phyloP scores from a whole-genome alignment of 257 asterid species.

The Lantana camara region DNA sequence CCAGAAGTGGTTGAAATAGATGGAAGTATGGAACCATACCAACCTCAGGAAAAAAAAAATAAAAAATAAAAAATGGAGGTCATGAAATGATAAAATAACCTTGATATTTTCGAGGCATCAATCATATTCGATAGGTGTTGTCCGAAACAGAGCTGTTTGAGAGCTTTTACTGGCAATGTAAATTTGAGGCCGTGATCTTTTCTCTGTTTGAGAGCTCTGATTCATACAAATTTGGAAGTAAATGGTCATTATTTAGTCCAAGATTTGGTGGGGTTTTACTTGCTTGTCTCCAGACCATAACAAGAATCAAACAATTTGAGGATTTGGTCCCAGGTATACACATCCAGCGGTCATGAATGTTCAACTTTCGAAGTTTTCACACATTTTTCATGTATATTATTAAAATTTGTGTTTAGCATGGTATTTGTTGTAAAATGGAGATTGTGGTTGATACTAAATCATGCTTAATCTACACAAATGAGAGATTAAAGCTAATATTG shows the following conservation, averaged over 20 bases:
- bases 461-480: slow-evolving; percentile 5
- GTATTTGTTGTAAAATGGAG: background rate
- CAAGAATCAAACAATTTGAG: no score
- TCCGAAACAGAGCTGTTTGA: slow-evolving; percentile 17
- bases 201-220: no score
- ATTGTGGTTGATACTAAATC: background rate
- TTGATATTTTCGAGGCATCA: slow-evolving; percentile 27
- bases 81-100: background rate
- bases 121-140: slow-evolving; percentile 1
- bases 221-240: no score
- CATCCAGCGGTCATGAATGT: no score
- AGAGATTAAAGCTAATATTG: no score
- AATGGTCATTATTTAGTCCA: slow-evolving; percentile 44
- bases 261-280: slow-evolving; percentile 40
- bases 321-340: no score
- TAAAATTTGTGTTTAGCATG: background rate
- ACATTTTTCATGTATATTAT: no score
- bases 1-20: slow-evolving; percentile 42
- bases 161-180: background rate
- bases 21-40: slow-evolving; percentile 40
- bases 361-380: no score
- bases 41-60: slow-evolving; percentile 26
- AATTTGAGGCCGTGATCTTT: slow-evolving; percentile 39
- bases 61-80: background rate
- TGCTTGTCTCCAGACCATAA: no score